Percentiles rank a stretch among this genome's conserved stretches.
Evolutionary conservation across 768 basidiomycete species (phyloP).

Genomic region (Tricholoma sp.): DNA sequence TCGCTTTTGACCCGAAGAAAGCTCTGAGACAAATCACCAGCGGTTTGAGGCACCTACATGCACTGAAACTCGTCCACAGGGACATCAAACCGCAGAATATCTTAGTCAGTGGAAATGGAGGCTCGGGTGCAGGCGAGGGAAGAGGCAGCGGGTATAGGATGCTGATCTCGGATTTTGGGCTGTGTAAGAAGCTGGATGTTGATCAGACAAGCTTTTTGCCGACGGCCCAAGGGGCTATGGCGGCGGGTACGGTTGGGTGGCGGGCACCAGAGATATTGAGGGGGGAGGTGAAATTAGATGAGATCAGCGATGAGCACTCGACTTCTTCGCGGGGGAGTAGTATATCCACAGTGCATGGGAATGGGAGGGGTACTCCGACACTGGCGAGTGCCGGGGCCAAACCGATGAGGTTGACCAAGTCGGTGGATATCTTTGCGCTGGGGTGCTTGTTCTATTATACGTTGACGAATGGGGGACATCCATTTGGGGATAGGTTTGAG

Average conservation of each 20-base stretch:
- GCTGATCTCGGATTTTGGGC: constrained; percentile 95
- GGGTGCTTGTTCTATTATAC: constrained; percentile 96
- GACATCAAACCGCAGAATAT: constrained; percentile 99
- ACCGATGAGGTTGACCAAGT: constrained; percentile 79
- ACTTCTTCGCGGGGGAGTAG: constrained; percentile 66
- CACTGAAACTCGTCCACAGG: constrained; percentile 92
- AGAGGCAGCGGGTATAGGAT: constrained; percentile 53
- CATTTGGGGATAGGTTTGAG: constrained; percentile 91
- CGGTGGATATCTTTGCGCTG: constrained; percentile 93
- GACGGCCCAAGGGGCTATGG: constrained; percentile 84
- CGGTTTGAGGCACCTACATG: constrained; percentile 87
- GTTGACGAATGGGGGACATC: constrained; percentile 86
- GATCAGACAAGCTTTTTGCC: constrained; percentile 97
- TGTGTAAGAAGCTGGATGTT: constrained; percentile 91
- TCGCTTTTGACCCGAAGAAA: constrained; percentile 80
- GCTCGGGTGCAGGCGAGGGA: constrained; percentile 35
- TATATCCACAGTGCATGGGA: constrained; percentile 43
- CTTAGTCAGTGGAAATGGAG: constrained; percentile 65
- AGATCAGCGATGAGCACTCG: constrained; percentile 60
- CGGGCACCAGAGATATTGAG: constrained; percentile 93
- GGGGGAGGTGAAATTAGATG: constrained; percentile 92
- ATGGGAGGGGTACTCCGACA: constrained; percentile 9
- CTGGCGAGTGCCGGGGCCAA: constrained; percentile 31
- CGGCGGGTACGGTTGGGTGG: constrained; percentile 95
- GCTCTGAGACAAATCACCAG: constrained; percentile 83